These are phyloP conservation scores for Cymodocea nodosa DNA, from an alignment of 116 monocot genomes.

Conservation along the genomic window DNA sequence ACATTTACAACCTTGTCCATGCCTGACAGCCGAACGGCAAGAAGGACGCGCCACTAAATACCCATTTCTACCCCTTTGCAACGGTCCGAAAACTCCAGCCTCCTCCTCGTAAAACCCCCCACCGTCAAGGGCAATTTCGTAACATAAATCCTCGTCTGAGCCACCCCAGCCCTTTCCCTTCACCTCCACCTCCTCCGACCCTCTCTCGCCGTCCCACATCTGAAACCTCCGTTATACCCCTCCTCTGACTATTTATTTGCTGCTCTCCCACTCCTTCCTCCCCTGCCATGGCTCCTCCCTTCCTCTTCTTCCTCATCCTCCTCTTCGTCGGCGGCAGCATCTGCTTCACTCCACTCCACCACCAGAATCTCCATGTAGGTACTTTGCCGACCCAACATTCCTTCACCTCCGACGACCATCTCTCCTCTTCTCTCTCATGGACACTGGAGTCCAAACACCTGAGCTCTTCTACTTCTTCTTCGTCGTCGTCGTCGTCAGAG, in stretches of 20 bases:
- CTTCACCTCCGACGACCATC: neutral
- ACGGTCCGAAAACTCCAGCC: neutral
- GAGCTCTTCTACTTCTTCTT: neutral
- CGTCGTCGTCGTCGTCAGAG: no score
- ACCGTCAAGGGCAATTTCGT: neutral
- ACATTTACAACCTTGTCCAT: no score
- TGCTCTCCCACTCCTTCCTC: neutral
- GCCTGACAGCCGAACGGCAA: no score
- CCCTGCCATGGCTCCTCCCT: conserved; percentile 5
- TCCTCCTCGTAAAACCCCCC: neutral
- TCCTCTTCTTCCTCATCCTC: conserved; percentile 1
- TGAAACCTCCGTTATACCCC: neutral
- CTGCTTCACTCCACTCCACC: neutral
- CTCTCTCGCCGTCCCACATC: neutral
- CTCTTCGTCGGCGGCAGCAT: neutral
- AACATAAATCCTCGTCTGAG: neutral
- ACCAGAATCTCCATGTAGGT: neutral
- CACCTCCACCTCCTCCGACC: neutral
- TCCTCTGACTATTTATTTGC: neutral
- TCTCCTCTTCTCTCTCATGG: neutral
- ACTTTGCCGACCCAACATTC: neutral
- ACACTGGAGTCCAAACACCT: neutral
- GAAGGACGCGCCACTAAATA: no score
- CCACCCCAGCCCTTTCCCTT: no score
- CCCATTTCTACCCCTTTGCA: neutral